phyloP scores from a whole-genome alignment of 2,329 filamentous ascomycete genomes.

The Monosporascus sp. region DNA sequence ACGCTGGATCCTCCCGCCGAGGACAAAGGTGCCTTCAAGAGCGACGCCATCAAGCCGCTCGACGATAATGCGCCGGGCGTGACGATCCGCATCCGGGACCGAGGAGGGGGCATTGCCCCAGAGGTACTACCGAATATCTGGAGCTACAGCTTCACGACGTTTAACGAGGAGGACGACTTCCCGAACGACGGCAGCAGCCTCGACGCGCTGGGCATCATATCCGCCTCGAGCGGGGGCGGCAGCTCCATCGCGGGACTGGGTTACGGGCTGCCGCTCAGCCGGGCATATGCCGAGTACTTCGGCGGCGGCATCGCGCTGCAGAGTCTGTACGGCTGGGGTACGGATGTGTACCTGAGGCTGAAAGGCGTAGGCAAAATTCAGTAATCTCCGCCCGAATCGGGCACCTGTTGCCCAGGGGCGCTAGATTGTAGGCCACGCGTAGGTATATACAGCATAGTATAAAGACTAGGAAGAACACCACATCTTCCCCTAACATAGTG shows the following conservation, averaged over 20 bases:
- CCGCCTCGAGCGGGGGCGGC: conserved; percentile 62
- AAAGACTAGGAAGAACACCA: too few relatives aligned
- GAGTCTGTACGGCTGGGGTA: conserved; percentile 89
- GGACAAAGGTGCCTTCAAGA: conserved; percentile 35
- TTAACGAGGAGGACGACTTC: conserved; percentile 60
- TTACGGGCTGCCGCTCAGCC: conserved; percentile 83
- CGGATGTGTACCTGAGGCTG: conserved; percentile 61
- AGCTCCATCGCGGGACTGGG: conserved; percentile 89
- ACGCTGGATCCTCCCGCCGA: conserved; percentile 31
- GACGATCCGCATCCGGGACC: conserved; percentile 90
- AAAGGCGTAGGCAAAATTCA: conserved; percentile 57
- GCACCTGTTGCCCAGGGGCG: too few relatives aligned
- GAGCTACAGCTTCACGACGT: conserved; percentile 97
- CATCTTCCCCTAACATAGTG: too few relatives aligned
- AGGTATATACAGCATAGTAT: too few relatives aligned
- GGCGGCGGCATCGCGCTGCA: conserved; percentile 93
- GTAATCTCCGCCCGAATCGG: conserved; percentile 9
- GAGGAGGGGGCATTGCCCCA: conserved; percentile 87
- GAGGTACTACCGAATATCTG: conserved; percentile 83
- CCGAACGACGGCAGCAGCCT: conserved; percentile 40
- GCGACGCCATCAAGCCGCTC: conserved; percentile 49
- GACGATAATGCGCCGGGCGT: conserved; percentile 73
- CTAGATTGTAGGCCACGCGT: too few relatives aligned
- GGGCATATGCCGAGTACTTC: conserved; percentile 97
- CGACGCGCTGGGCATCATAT: conserved; percentile 71